Conservation (phyloP, 768 basidiomycete species). For the Boletellus emodensis region DNA sequence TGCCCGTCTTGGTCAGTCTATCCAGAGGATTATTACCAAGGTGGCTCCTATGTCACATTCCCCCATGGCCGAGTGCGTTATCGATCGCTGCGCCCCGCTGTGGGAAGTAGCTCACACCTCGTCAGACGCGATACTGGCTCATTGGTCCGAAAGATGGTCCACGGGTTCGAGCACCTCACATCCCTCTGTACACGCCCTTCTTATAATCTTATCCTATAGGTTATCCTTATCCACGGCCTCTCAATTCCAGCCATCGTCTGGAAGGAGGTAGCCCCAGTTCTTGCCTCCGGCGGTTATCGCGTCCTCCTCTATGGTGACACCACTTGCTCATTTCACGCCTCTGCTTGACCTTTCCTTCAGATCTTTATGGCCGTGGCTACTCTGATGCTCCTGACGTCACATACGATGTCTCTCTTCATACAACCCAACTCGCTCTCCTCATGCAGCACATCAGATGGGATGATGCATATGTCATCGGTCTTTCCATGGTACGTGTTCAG, state of each 20-base stretch:
- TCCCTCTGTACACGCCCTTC: background rate
- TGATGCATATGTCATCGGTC: constrained; percentile 58
- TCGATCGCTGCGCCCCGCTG: background rate
- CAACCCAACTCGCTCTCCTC: constrained; percentile 76
- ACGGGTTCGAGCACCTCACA: constrained; percentile 42
- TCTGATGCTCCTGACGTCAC: constrained; percentile 72
- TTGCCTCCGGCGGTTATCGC: constrained; percentile 62
- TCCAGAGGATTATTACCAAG: constrained; percentile 62
- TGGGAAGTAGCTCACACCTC: constrained; percentile 1
- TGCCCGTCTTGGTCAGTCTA: constrained; percentile 67
- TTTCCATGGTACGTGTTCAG: constrained; percentile 60
- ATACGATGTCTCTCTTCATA: constrained; percentile 63
- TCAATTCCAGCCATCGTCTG: constrained; percentile 75
- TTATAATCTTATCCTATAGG: constrained; percentile 34
- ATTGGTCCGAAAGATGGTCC: constrained; percentile 65
- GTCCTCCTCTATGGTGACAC: constrained; percentile 68
- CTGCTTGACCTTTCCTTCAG: constrained; percentile 33
- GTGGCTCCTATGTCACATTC: constrained; percentile 57
- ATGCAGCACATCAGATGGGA: constrained; percentile 77
- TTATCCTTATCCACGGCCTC: constrained; percentile 75
- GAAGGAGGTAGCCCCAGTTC: constrained; percentile 66
- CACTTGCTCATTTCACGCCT: background rate
- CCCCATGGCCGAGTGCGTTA: constrained; percentile 61
- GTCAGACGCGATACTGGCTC: constrained; percentile 72
- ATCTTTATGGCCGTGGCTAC: constrained; percentile 80